These are phyloP conservation scores for Globisporangium echinulatum DNA, from an alignment of 352 stramenopile species.

Conservation along the genomic window DNA sequence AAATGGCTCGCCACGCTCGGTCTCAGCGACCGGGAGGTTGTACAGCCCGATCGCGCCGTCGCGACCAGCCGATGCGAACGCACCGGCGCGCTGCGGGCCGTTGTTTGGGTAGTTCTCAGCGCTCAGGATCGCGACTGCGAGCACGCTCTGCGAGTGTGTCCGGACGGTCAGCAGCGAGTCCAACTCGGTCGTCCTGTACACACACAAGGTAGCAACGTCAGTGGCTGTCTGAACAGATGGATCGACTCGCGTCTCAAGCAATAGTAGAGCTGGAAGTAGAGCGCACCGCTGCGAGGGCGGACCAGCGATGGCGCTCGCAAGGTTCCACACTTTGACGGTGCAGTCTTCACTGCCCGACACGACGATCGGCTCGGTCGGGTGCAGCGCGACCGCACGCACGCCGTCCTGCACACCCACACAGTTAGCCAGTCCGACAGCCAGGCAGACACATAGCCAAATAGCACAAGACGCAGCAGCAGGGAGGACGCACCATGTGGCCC, in stretches of 20 bases:
- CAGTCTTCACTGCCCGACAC: slow-evolving; percentile 84
- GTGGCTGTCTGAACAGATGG: neutral
- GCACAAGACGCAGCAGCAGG: neutral
- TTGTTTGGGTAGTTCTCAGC: slow-evolving; percentile 67
- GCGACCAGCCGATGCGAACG: slow-evolving; percentile 67
- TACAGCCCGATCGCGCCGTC: slow-evolving; percentile 70
- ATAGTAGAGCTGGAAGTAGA: neutral
- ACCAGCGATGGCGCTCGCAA: slow-evolving; percentile 49
- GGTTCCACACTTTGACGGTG: slow-evolving; percentile 81
- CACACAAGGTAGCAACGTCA: neutral
- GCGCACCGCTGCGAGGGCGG: slow-evolving; percentile 54
- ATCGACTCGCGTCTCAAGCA: neutral
- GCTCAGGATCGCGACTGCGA: slow-evolving; percentile 67
- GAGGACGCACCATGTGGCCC: slow-evolving; percentile 62
- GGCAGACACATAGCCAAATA: neutral
- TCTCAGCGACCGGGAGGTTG: slow-evolving; percentile 48
- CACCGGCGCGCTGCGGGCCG: slow-evolving; percentile 34
- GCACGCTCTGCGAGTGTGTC: slow-evolving; percentile 66
- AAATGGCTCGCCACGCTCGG: slow-evolving; percentile 60
- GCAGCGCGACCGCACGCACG: slow-evolving; percentile 67
- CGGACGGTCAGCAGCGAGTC: slow-evolving; percentile 75
- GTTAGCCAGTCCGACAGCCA: too few relatives aligned
- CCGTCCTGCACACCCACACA: slow-evolving; percentile 39
- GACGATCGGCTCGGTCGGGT: slow-evolving; percentile 74
- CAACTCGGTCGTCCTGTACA: slow-evolving; percentile 49